These are phyloP conservation scores for Incumbomyces lentus DNA, from an alignment of 2,329 filamentous ascomycete species.

Conservation along the genomic window DNA sequence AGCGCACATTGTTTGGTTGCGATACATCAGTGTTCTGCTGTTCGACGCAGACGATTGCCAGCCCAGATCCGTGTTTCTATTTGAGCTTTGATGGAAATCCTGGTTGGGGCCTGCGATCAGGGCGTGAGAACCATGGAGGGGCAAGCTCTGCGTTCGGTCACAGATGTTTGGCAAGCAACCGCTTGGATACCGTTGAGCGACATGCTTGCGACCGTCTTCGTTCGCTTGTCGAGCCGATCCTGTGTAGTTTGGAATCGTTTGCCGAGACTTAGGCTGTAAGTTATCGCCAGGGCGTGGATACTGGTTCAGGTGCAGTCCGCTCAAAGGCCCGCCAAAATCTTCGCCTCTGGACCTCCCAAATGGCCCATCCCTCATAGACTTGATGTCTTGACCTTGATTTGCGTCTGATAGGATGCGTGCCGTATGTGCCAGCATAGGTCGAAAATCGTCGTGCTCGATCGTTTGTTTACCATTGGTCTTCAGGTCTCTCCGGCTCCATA, in stretches of 20 bases:
- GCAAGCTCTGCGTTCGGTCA: too few relatives aligned
- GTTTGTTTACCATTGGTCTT: not conserved
- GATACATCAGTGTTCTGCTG: too few relatives aligned
- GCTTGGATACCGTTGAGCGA: not conserved
- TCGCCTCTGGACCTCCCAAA: not conserved
- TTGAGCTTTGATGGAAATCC: too few relatives aligned
- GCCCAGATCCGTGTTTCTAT: too few relatives aligned
- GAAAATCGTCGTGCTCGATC: not conserved
- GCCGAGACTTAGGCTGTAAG: slow-evolving; percentile 21
- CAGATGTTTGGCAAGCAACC: not conserved
- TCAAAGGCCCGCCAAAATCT: slow-evolving; percentile 19
- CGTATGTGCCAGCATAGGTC: not conserved
- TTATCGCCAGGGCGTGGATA: not conserved
- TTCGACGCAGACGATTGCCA: too few relatives aligned
- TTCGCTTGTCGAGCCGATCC: not conserved
- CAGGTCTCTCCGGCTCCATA: not conserved
- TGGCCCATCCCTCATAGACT: too few relatives aligned
- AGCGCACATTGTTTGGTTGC: not conserved
- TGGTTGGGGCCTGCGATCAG: too few relatives aligned
- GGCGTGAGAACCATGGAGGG: too few relatives aligned
- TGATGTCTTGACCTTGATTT: slow-evolving; percentile 22
- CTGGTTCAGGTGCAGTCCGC: slow-evolving; percentile 21
- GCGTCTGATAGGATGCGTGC: not conserved
- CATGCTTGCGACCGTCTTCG: not conserved
- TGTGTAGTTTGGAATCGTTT: not conserved